Evolutionary conservation across 2,329 filamentous ascomycete genomes (phyloP).

Genomic region (Verticillium zaregamsianum): DNA sequence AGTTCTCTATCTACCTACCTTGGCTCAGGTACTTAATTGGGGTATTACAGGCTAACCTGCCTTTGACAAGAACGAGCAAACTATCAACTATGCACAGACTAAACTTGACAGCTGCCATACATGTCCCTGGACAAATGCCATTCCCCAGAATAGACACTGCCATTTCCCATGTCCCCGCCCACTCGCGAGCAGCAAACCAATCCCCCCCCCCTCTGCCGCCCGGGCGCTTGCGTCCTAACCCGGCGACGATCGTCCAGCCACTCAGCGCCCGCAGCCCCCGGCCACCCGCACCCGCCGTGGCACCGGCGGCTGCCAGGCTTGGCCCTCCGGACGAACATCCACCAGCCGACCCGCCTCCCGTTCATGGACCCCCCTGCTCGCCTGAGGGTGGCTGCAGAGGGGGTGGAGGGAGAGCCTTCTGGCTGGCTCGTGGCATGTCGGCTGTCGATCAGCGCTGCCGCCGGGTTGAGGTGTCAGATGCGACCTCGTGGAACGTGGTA

Average conservation of each 20-base stretch:
- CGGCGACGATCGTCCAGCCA: slow-evolving; percentile 8
- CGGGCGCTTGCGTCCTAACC: slow-evolving; percentile 13
- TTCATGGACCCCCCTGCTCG: not conserved
- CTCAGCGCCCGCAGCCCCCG: not conserved
- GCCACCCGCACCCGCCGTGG: not conserved
- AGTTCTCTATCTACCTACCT: too few species aligned
- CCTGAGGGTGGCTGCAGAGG: not conserved
- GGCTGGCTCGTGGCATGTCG: slow-evolving; percentile 4
- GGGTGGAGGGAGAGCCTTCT: not conserved
- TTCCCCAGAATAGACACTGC: not conserved
- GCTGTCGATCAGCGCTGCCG: slow-evolving; percentile 6
- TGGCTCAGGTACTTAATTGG: too few species aligned
- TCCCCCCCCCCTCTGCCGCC: slow-evolving; percentile 3
- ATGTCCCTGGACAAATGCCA: not conserved
- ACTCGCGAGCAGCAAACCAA: not conserved
- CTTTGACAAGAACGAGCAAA: too few species aligned
- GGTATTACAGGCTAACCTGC: too few species aligned
- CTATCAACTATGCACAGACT: not conserved
- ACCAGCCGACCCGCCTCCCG: not conserved
- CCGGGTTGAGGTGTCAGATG: slow-evolving; percentile 1
- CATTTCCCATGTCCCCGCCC: not conserved
- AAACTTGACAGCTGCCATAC: not conserved
- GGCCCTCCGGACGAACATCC: not conserved
- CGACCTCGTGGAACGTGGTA: slow-evolving; percentile 5
- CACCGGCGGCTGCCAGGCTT: not conserved